A percentile compares a stretch with the other conserved stretches of the same genome.
Evolutionary conservation across 164 flowering plant species (phyloP).

Genomic region (Aristolochia californica): DNA sequence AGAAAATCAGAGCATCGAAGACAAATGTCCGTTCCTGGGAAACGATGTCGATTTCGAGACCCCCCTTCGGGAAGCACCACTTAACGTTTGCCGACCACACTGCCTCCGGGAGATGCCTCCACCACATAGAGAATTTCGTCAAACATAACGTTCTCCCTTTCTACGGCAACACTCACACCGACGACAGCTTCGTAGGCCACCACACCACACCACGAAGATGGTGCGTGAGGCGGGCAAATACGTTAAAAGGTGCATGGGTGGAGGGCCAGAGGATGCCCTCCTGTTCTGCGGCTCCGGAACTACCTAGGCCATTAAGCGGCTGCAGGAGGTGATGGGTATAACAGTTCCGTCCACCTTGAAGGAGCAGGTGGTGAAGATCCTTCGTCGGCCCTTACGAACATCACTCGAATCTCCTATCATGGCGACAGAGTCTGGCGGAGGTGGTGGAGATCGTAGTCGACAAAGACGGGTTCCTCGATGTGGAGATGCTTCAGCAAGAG

Average conservation of each 20-base stretch:
- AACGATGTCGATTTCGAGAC: slow-evolving; percentile 3
- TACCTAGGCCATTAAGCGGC: slow-evolving; percentile 21
- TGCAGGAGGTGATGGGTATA: slow-evolving; percentile 23
- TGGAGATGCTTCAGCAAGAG: slow-evolving; percentile 26
- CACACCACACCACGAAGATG: slow-evolving; percentile 12
- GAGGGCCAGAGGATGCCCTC: slow-evolving; percentile 11
- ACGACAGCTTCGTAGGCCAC: slow-evolving; percentile 19
- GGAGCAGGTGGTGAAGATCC: slow-evolving; percentile 4
- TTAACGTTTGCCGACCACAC: slow-evolving; percentile 14
- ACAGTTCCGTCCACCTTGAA: slow-evolving; percentile 17
- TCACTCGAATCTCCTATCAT: slow-evolving; percentile 33
- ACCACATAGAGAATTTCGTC: slow-evolving; percentile 10
- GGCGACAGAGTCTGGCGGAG: slow-evolving; percentile 20
- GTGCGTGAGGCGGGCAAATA: slow-evolving; percentile 16
- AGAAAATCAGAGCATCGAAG: background rate
- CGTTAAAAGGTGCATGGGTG: slow-evolving; percentile 23
- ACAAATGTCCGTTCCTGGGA: background rate
- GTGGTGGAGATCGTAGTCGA: slow-evolving; percentile 28
- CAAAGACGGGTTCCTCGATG: slow-evolving; percentile 40
- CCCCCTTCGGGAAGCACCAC: slow-evolving; percentile 6
- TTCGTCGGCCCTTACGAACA: slow-evolving; percentile 36
- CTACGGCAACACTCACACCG: slow-evolving; percentile 21
- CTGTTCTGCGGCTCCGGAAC: slow-evolving; percentile 21
- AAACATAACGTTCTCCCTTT: slow-evolving; percentile 10
- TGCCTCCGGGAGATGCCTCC: slow-evolving; percentile 15